Evolutionary conservation across 768 basidiomycete species (phyloP).

Genomic region (Pisolithus albus): DNA sequence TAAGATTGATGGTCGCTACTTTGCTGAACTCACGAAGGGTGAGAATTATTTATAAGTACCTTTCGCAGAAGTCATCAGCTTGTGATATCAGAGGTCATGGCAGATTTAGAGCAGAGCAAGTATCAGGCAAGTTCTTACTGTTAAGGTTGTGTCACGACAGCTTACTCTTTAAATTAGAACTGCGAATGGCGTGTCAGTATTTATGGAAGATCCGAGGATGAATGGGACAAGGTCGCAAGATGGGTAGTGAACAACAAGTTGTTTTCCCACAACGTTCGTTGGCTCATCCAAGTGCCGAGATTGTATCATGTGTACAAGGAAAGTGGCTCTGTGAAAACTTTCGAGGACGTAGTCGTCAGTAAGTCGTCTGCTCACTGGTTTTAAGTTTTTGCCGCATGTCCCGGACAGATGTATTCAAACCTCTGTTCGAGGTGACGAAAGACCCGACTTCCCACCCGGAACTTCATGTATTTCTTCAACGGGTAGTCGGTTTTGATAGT

Average conservation of each 20-base stretch:
- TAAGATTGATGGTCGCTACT: slow-evolving; percentile 82
- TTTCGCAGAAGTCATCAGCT: background rate
- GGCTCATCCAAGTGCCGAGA: slow-evolving; percentile 94
- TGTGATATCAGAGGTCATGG: slow-evolving; percentile 73
- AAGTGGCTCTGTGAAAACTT: slow-evolving; percentile 74
- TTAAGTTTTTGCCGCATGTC: background rate
- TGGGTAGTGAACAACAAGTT: slow-evolving; percentile 95
- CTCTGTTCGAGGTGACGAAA: slow-evolving; percentile 93
- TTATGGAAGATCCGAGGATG: slow-evolving; percentile 73
- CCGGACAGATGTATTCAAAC: slow-evolving; percentile 76
- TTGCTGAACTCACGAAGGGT: slow-evolving; percentile 94
- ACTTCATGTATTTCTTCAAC: slow-evolving; percentile 89
- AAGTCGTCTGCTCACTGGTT: slow-evolving; percentile 24
- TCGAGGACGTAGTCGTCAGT: slow-evolving; percentile 90
- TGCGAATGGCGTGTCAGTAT: slow-evolving; percentile 98
- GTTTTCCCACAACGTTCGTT: slow-evolving; percentile 93
- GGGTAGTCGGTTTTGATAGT: slow-evolving; percentile 95
- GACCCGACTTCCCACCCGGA: slow-evolving; percentile 89
- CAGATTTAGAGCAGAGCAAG: slow-evolving; percentile 96
- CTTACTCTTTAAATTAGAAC: slow-evolving; percentile 42
- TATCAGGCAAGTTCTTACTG: slow-evolving; percentile 62
- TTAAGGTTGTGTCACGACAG: background rate
- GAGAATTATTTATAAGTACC: slow-evolving; percentile 7
- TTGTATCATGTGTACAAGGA: slow-evolving; percentile 94
- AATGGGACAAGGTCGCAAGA: slow-evolving; percentile 98